Conservation (phyloP, 2,329 filamentous ascomycete genomes). For the Penicillium brevicompactum region DNA sequence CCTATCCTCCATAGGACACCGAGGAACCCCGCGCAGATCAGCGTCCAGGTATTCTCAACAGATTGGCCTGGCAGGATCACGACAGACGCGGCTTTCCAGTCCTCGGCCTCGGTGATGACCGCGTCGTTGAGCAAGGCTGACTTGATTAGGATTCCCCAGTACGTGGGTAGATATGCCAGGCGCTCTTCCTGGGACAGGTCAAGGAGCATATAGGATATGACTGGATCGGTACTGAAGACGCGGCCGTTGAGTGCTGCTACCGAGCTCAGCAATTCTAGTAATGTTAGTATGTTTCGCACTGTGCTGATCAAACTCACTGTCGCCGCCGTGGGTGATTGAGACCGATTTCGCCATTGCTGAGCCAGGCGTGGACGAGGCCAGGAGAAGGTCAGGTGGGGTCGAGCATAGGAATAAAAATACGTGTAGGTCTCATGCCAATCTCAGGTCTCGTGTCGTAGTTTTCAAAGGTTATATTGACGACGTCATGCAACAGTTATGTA, state of each 20-base stretch:
- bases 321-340: constrained; percentile 6
- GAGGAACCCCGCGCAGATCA: constrained; percentile 22
- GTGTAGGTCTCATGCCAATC: neutral
- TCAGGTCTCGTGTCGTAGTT: neutral
- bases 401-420: neutral
- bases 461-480: neutral
- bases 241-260: constrained; percentile 23
- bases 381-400: neutral
- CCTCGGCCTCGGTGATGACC: constrained; percentile 25
- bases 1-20: constrained; percentile 23
- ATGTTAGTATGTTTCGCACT: neutral
- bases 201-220: constrained; percentile 25
- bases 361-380: neutral
- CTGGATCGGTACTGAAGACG: constrained; percentile 23
- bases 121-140: constrained; percentile 25
- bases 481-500: constrained; percentile 2
- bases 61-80: constrained; percentile 18
- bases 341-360: constrained; percentile 7
- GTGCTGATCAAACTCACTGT: neutral
- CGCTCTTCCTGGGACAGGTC: constrained; percentile 20
- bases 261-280: constrained; percentile 12
- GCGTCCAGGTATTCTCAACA: constrained; percentile 22
- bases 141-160: constrained; percentile 20
- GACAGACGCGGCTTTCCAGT: constrained; percentile 25
- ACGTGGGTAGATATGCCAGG: constrained; percentile 21